Conservation (phyloP, 2,329 filamentous ascomycete genomes). For the Fusarium metavorans region DNA sequence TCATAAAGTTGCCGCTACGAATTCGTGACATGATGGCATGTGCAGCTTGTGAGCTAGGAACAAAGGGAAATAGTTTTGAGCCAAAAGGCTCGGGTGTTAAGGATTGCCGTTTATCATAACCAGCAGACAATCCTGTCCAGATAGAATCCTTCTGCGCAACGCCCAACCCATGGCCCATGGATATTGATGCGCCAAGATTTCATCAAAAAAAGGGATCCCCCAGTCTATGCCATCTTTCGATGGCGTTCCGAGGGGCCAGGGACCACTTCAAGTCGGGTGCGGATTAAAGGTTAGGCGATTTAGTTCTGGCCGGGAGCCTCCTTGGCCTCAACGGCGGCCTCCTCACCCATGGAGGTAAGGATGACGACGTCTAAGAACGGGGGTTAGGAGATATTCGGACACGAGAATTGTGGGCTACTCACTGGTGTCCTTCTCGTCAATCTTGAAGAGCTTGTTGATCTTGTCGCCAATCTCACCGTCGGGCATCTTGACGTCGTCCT, state of each 20-base stretch:
- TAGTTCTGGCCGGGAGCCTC: constrained; percentile 74
- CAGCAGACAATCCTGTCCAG: constrained; percentile 59
- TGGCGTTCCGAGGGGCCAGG: constrained; percentile 43
- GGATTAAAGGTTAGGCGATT: constrained; percentile 34
- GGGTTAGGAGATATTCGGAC: constrained; percentile 14
- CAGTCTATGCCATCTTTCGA: constrained; percentile 37
- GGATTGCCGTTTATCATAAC: constrained; percentile 48
- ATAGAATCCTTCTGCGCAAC: constrained; percentile 56
- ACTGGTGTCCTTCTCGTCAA: constrained; percentile 95
- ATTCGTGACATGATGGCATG: constrained; percentile 47
- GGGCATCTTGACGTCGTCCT: constrained; percentile 95
- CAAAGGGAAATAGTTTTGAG: constrained; percentile 53
- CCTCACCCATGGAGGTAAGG: constrained; percentile 96
- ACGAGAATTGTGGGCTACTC: constrained; percentile 58
- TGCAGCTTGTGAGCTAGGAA: constrained; percentile 51
- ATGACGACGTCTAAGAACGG: constrained; percentile 82
- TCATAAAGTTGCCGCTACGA: constrained; percentile 49
- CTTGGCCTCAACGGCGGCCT: constrained; percentile 92
- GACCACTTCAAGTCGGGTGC: constrained; percentile 42
- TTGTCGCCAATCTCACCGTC: constrained; percentile 90
- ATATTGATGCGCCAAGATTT: constrained; percentile 51
- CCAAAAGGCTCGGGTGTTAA: constrained; percentile 28
- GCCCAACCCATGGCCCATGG: constrained; percentile 56
- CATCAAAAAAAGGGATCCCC: constrained; percentile 50
- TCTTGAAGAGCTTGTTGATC: constrained; percentile 83